Conservation (phyloP, 1,284 basidiomycete genomes). For the Trametes versicolor region DNA sequence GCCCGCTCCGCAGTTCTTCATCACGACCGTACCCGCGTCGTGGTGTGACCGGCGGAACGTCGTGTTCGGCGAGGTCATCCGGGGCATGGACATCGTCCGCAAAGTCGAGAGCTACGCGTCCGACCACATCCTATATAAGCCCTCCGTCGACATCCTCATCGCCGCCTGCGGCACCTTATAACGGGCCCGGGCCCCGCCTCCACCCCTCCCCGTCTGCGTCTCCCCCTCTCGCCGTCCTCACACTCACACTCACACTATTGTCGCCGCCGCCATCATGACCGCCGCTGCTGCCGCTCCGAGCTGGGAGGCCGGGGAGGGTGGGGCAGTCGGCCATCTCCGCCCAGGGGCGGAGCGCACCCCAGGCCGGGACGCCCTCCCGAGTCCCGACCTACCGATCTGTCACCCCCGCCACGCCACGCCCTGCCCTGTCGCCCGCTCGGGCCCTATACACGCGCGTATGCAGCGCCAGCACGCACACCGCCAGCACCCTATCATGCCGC, state of each 20-base stretch:
- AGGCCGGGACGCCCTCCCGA: slow-evolving; percentile 1
- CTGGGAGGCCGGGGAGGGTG: background rate
- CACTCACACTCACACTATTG: background rate
- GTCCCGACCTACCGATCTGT: slow-evolving; percentile 8
- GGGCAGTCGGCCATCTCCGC: slow-evolving; percentile 4
- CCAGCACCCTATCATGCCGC: background rate
- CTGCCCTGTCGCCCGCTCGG: slow-evolving; percentile 8
- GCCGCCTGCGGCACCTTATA: slow-evolving; percentile 34
- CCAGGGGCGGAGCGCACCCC: background rate
- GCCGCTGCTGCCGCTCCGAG: slow-evolving; percentile 4
- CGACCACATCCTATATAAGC: slow-evolving; percentile 48
- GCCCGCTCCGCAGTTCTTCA: slow-evolving; percentile 64
- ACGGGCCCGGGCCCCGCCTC: background rate
- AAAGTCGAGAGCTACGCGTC: slow-evolving; percentile 49
- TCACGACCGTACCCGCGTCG: slow-evolving; percentile 70
- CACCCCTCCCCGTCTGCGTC: background rate
- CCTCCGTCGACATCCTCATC: slow-evolving; percentile 48
- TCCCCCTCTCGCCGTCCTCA: background rate
- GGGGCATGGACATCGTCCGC: slow-evolving; percentile 54
- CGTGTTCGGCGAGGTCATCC: slow-evolving; percentile 57
- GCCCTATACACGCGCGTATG: slow-evolving; percentile 7
- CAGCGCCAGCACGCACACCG: background rate
- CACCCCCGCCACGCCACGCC: background rate
- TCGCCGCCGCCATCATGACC: background rate
- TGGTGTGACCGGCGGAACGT: slow-evolving; percentile 66